Conservation (phyloP, 2,329 filamentous ascomycete genomes). For the Zymoseptoria crescenta region DNA sequence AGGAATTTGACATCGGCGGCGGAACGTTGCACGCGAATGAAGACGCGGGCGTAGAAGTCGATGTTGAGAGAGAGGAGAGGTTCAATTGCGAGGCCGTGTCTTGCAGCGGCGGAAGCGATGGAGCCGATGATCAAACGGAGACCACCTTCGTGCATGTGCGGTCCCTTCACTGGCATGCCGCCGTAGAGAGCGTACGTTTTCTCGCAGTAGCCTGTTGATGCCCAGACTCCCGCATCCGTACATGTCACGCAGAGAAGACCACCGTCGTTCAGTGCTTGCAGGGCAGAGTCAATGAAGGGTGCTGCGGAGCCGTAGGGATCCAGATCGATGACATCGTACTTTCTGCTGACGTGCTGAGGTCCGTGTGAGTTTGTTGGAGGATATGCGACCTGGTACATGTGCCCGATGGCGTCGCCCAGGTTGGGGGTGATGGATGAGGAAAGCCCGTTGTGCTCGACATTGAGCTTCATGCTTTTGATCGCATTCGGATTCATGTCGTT, state of each 20-base stretch:
- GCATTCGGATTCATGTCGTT: slow-evolving; percentile 67
- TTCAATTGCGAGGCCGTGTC: slow-evolving; percentile 82
- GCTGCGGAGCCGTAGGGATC: slow-evolving; percentile 94
- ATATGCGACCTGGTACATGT: slow-evolving; percentile 66
- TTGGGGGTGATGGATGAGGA: slow-evolving; percentile 62
- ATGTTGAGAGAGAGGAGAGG: slow-evolving; percentile 88
- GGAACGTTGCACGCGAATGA: slow-evolving; percentile 72
- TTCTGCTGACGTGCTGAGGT: slow-evolving; percentile 34
- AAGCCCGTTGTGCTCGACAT: slow-evolving; percentile 75
- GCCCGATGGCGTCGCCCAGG: slow-evolving; percentile 74
- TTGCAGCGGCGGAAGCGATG: slow-evolving; percentile 70
- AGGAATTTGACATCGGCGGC: slow-evolving; percentile 83
- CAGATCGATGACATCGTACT: slow-evolving; percentile 90
- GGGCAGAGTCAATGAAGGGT: slow-evolving; percentile 82
- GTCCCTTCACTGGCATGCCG: slow-evolving; percentile 75
- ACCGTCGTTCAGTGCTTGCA: slow-evolving; percentile 80
- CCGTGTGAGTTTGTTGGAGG: slow-evolving; percentile 27
- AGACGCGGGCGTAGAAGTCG: slow-evolving; percentile 88
- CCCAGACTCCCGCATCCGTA: slow-evolving; percentile 92
- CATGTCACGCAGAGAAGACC: slow-evolving; percentile 92
- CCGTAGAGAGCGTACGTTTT: slow-evolving; percentile 94
- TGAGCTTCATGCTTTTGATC: slow-evolving; percentile 62
- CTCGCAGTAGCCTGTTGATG: slow-evolving; percentile 86
- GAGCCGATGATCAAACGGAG: slow-evolving; percentile 78
- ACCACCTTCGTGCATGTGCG: slow-evolving; percentile 81